A percentile compares a stretch with the other conserved stretches of the same genome.
phyloP scores from a whole-genome alignment of 164 flowering plant species.

The Malania oleifera region DNA sequence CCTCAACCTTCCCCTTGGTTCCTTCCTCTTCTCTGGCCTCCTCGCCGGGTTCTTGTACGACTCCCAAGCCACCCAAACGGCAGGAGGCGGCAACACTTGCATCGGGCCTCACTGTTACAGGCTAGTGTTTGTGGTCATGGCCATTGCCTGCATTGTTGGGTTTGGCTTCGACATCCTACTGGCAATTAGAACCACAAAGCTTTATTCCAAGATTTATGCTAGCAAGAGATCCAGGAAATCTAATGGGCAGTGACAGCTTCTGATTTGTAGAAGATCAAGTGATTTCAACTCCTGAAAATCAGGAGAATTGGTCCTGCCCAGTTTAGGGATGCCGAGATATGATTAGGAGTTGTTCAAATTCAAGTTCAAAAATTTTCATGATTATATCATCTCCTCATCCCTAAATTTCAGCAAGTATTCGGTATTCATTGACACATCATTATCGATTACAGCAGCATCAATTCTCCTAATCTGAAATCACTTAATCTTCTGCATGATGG shows the following conservation, averaged over 20 bases:
- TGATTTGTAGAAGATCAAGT: neutral
- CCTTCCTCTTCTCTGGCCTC: slow-evolving; percentile 89
- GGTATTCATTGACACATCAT: no score
- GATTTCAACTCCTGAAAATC: no score
- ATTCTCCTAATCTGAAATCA: no score
- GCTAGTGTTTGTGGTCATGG: slow-evolving; percentile 73
- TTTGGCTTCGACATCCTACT: slow-evolving; percentile 60
- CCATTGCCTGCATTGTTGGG: slow-evolving; percentile 60
- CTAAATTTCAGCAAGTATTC: no score
- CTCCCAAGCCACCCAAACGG: slow-evolving; percentile 49
- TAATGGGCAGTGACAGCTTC: slow-evolving; percentile 7
- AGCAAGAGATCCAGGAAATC: slow-evolving; percentile 37
- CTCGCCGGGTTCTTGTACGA: slow-evolving; percentile 81
- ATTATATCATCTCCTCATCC: no score
- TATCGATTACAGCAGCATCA: no score
- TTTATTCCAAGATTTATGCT: slow-evolving; percentile 46
- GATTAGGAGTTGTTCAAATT: no score
- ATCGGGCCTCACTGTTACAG: slow-evolving; percentile 79
- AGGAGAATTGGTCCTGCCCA: no score
- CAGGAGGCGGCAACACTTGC: slow-evolving; percentile 76
- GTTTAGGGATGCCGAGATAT: no score
- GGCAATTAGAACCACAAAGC: slow-evolving; percentile 44
- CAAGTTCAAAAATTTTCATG: no score
- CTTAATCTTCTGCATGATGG: no score
- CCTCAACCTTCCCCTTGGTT: slow-evolving; percentile 84